A percentile compares a stretch with the other conserved stretches of the same genome.
Evolutionary conservation across 495 filamentous ascomycete species (phyloP).

Genomic region (Darksidea phi): DNA sequence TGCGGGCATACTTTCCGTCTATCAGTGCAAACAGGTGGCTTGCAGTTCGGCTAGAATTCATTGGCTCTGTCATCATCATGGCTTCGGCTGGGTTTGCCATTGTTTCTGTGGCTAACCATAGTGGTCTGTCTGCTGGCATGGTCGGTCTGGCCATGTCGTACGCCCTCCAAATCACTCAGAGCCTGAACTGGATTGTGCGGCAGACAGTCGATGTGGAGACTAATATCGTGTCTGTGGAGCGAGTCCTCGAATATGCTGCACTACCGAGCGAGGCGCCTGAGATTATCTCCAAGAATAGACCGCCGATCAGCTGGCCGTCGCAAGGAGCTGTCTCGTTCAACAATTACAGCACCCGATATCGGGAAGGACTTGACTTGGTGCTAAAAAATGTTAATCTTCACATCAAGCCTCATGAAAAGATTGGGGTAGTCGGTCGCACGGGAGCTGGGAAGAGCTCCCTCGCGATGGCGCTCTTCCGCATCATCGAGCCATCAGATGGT

Average conservation of each 20-base stretch:
- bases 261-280: conserved; percentile 95
- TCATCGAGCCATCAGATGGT: conserved; percentile 83
- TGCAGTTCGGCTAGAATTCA: conserved; percentile 91
- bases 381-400: conserved; percentile 87
- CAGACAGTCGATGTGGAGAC: conserved; percentile 99
- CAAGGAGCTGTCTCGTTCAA: conserved; percentile 87
- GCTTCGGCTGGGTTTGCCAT: conserved; percentile 80
- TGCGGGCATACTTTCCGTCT: conserved; percentile 93
- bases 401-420: conserved; percentile 95
- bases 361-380: conserved; percentile 82
- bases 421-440: conserved; percentile 94
- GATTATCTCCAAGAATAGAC: conserved; percentile 81
- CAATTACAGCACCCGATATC: conserved; percentile 92
- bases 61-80: conserved; percentile 92
- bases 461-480: conserved; percentile 89
- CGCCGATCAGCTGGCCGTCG: conserved; percentile 87
- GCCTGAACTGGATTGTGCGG: conserved; percentile 99
- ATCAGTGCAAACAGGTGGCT: conserved; percentile 97
- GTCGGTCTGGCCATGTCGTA: conserved; percentile 97
- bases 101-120: conserved; percentile 72
- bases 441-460: conserved; percentile 96
- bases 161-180: conserved; percentile 93
- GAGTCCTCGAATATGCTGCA: conserved; percentile 91
- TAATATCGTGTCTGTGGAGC: conserved; percentile 98
- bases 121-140: conserved; percentile 66